These are phyloP conservation scores for Musa itinerans DNA, from an alignment of 176 grass and related monocot genomes.

Conservation along the genomic window DNA sequence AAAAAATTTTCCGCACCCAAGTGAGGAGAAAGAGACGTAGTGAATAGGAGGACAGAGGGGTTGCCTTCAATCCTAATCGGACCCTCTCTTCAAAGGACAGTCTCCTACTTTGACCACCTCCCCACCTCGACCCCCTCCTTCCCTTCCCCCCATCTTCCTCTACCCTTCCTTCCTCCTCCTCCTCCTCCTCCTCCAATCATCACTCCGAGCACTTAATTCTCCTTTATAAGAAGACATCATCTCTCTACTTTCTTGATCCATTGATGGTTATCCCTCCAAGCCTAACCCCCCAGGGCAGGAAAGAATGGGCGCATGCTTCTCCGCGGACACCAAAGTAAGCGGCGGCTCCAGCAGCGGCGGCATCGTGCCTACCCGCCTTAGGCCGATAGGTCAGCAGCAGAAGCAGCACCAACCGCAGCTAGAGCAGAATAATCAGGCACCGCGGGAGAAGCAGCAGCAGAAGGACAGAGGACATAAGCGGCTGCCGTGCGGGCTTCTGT, in stretches of 20 bases:
- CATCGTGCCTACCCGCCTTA: too few species aligned
- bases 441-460: not conserved
- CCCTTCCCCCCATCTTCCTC: constrained; percentile 12
- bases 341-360: too few species aligned
- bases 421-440: too few species aligned
- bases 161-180: not conserved
- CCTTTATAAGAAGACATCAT: not conserved
- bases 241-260: not conserved
- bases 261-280: not conserved
- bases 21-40: too few species aligned
- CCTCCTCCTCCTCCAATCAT: not conserved
- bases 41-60: too few species aligned
- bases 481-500: constrained; percentile 6
- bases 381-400: not conserved
- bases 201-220: not conserved
- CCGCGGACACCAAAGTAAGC: not conserved
- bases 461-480: not conserved
- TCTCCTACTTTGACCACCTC: constrained; percentile 12
- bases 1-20: too few species aligned
- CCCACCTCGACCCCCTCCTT: not conserved
- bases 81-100: not conserved
- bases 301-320: constrained; percentile 14
- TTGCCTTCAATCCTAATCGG: too few species aligned
- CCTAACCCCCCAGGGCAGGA: not conserved
- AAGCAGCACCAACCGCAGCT: not conserved